These are phyloP conservation scores for Diplodia mutila DNA, from an alignment of 2,329 filamentous ascomycete species.

Conservation along the genomic window DNA sequence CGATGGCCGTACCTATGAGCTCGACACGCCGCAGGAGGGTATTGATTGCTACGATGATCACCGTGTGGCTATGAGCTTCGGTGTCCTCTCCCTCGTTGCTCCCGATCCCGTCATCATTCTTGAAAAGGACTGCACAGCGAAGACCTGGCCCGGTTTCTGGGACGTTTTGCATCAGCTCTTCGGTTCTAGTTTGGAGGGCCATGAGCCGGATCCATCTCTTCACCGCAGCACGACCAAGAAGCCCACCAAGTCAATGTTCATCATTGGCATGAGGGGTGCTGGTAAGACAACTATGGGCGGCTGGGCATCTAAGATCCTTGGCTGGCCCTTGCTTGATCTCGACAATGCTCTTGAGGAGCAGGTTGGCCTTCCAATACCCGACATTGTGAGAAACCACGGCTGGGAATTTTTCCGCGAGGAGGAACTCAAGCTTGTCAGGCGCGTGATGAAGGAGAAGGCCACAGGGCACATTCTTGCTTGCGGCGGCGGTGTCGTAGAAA, in stretches of 20 bases:
- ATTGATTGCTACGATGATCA: constrained; percentile 97
- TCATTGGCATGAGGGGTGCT: constrained; percentile 96
- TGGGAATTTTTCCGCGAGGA: constrained; percentile 88
- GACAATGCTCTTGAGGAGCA: constrained; percentile 82
- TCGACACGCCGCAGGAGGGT: constrained; percentile 59
- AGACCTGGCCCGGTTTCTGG: constrained; percentile 99
- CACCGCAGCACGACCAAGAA: constrained; percentile 41
- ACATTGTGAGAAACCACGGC: constrained; percentile 76
- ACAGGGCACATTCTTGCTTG: constrained; percentile 86
- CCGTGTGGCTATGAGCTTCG: constrained; percentile 97
- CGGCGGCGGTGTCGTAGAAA: constrained; percentile 91
- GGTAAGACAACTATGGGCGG: constrained; percentile 93
- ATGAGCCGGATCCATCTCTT: constrained; percentile 58
- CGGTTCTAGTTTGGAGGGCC: constrained; percentile 73
- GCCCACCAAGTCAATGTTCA: constrained; percentile 73
- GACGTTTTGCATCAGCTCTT: constrained; percentile 82
- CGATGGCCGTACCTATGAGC: constrained; percentile 59
- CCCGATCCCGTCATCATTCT: constrained; percentile 75
- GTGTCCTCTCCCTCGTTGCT: constrained; percentile 76
- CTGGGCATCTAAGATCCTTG: constrained; percentile 78
- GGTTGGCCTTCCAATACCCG: constrained; percentile 76
- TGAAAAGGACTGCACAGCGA: constrained; percentile 91
- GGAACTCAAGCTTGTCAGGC: constrained; percentile 74
- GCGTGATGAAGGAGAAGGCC: constrained; percentile 73
- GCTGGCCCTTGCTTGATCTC: constrained; percentile 80